These are phyloP conservation scores for Holtermanniella nyarrowii DNA, from an alignment of 768 basidiomycete genomes.

Conservation along the genomic window DNA sequence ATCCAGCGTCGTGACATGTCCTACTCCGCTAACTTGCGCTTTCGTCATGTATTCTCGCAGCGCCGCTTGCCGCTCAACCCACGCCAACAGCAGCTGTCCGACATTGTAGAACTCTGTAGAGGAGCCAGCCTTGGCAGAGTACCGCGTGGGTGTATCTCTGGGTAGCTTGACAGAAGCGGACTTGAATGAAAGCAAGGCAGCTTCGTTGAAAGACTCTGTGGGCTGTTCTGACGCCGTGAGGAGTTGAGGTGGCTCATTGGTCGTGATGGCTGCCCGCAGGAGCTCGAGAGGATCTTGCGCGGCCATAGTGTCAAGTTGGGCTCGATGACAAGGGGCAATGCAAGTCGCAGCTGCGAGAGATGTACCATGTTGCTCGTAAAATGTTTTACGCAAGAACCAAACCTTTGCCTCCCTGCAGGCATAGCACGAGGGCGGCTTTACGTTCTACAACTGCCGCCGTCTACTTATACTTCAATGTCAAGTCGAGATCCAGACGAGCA, in stretches of 20 bases:
- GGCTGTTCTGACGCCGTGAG: neutral
- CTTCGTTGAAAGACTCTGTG: neutral
- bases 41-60: constrained; percentile 84
- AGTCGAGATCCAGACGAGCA: too few relatives aligned
- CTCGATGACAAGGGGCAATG: too few relatives aligned
- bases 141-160: constrained; percentile 67
- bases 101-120: constrained; percentile 58
- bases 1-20: constrained; percentile 77
- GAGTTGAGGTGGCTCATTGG: neutral
- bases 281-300: neutral
- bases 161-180: constrained; percentile 44
- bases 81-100: constrained; percentile 76
- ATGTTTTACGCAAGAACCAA: too few relatives aligned
- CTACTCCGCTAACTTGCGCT: constrained; percentile 61
- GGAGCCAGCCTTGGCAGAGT: constrained; percentile 47
- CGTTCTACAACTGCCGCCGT: too few relatives aligned
- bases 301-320: neutral
- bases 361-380: too few relatives aligned
- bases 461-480: too few relatives aligned
- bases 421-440: too few relatives aligned
- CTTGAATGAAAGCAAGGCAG: neutral
- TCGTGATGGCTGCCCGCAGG: neutral
- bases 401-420: too few relatives aligned
- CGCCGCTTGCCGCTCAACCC: constrained; percentile 60
- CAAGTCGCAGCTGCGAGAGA: too few relatives aligned